phyloP scores from a whole-genome alignment of 306 rosid genomes.

The Spatholobus suberectus region DNA sequence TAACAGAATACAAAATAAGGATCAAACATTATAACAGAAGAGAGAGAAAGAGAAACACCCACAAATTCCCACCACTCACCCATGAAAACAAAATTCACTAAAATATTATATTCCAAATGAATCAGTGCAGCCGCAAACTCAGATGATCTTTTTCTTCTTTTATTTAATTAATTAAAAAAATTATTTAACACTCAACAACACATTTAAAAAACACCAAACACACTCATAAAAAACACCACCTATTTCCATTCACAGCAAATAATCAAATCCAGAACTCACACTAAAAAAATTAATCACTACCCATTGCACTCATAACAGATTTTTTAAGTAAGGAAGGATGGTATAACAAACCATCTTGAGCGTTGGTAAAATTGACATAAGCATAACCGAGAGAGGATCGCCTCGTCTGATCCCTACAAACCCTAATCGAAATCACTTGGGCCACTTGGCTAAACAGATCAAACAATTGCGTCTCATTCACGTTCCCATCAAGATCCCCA shows the following conservation, averaged over 20 bases:
- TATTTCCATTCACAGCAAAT: too few species aligned
- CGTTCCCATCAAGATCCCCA: constrained; percentile 75
- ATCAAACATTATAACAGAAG: not conserved
- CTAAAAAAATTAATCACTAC: not conserved
- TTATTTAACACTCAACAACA: not conserved
- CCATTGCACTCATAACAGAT: too few species aligned
- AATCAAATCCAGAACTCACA: not conserved
- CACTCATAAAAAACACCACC: too few species aligned
- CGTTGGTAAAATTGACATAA: constrained; percentile 67
- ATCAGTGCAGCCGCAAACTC: not conserved
- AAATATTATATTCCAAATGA: not conserved
- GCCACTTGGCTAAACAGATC: constrained; percentile 70
- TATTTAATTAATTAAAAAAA: not conserved
- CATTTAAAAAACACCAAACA: not conserved
- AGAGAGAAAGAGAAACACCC: not conserved
- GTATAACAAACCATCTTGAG: constrained; percentile 67
- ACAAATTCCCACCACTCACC: not conserved
- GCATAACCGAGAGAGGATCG: constrained; percentile 86
- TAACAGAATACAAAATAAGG: not conserved
- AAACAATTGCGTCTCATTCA: constrained; percentile 70
- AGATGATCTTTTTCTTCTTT: not conserved
- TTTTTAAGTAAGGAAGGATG: not conserved
- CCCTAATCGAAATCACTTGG: constrained; percentile 67
- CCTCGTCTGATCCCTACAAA: constrained; percentile 77
- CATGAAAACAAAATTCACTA: not conserved